Conservation (phyloP, 257 asterid species). For the Solanum neorickii region DNA sequence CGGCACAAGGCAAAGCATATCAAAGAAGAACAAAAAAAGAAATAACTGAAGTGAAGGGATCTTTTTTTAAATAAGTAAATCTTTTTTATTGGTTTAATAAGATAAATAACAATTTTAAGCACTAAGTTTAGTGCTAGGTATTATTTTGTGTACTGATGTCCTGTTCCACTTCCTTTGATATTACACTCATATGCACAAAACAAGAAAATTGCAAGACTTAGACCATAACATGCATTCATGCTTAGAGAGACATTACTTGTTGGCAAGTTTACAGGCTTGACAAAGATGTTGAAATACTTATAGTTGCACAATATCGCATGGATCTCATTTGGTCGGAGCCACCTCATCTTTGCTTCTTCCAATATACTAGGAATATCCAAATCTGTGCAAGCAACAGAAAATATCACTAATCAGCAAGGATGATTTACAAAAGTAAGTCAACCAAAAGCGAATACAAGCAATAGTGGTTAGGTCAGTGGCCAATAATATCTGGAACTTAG, state of each 20-base stretch:
- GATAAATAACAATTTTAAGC: not conserved
- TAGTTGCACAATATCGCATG: slow-evolving; percentile 78
- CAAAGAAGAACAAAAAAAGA: not conserved
- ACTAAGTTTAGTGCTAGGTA: not conserved
- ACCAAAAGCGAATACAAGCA: not conserved
- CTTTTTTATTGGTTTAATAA: not conserved
- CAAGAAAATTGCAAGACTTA: not conserved
- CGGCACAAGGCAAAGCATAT: not conserved
- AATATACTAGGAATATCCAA: slow-evolving; percentile 52
- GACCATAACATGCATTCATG: not conserved
- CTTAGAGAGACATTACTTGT: slow-evolving; percentile 40
- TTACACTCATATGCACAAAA: not conserved
- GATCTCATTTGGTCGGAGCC: slow-evolving; percentile 97
- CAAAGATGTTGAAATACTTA: slow-evolving; percentile 58
- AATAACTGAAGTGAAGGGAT: not conserved
- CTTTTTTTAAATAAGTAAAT: not conserved
- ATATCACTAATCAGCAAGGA: not conserved
- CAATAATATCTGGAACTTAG: not conserved
- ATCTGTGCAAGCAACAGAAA: slow-evolving; percentile 39
- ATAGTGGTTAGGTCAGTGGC: not conserved
- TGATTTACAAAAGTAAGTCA: not conserved
- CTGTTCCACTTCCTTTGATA: not conserved
- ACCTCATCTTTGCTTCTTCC: slow-evolving; percentile 80
- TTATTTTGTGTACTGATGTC: not conserved
- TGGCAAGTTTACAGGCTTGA: slow-evolving; percentile 86